A percentile compares a stretch with the other conserved stretches of the same genome.
Conservation (phyloP, 2,329 filamentous ascomycete genomes). For the Mycocentrospora acerina region DNA sequence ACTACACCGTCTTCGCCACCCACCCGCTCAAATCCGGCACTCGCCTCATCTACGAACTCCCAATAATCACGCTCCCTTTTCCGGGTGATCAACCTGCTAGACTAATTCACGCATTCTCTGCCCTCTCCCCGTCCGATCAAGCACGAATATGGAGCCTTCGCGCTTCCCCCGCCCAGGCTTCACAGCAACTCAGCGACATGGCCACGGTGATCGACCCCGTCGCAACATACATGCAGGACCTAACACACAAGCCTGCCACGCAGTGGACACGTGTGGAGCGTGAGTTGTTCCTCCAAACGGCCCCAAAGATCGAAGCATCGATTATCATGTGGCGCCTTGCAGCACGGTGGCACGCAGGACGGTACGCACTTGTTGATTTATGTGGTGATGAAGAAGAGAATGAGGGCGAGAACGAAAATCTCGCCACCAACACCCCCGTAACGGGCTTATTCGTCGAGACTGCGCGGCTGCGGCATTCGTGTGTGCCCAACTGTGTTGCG, state of each 20-base stretch:
- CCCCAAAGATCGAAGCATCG: no score
- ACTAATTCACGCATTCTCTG: constrained; percentile 5
- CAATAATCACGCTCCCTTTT: constrained; percentile 4
- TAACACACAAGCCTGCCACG: no score
- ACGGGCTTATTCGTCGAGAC: constrained; percentile 32
- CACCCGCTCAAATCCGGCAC: constrained; percentile 10
- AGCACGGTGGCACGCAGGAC: no score
- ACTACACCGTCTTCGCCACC: constrained; percentile 13
- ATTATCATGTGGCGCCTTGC: no score
- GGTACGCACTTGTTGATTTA: no score
- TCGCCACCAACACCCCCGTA: constrained; percentile 1
- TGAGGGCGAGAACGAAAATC: no score
- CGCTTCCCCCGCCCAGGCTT: constrained; percentile 2
- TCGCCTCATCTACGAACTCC: constrained; percentile 17
- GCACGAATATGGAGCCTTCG: constrained; percentile 5
- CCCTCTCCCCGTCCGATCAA: constrained; percentile 6
- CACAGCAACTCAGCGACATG: constrained; percentile 3
- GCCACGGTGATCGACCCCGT: no score
- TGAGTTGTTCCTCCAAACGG: no score
- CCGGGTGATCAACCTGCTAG: constrained; percentile 3
- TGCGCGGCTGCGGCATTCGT: constrained; percentile 34
- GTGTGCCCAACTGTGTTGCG: constrained; percentile 18
- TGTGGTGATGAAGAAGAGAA: no score
- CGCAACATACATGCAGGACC: no score
- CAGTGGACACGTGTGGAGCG: no score